Base-by-base conservation (phyloP, 768 basidiomycete species). In the Suillus tomentosus region DNA sequence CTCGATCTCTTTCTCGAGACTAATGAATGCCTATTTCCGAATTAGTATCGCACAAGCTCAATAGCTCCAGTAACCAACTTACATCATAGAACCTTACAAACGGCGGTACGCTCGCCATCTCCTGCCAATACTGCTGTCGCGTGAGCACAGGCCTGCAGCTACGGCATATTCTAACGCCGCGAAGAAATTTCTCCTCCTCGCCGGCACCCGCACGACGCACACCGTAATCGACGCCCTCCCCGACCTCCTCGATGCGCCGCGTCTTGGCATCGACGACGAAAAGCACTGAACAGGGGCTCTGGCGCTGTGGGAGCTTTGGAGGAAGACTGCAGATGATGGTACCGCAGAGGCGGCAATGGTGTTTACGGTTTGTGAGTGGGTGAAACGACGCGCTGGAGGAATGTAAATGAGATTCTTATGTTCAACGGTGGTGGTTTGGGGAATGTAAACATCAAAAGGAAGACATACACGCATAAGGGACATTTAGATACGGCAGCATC, bases 331-430 rank as follows among this genome's bases (percentile, higher is more conserved):
- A 99, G 14, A 98, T 87, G 47, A 98, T 92, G 62, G 89, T 82
- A 0, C 96, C 96, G 68, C 96, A 99, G 15, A 98, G 80, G 10
- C 96, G 88, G 73, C 96, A 99, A 72, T 99, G 96, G 69, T 99
- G 96, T 77, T 96, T 96, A 15, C 96, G 87, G 68, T 95, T 96
- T 1, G 94, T 93, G 3, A 99, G 77, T 0, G 92, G 86, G 72
- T 95, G 92, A 73, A 99, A 99, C 2, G 90, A 85, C 58, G 85
- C 82, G 68, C 86, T 87, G 63, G 6, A 53, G 39, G 47, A 19
- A 34, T 43, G 24, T n/a, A 50, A 19, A 58, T 74, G 51, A 69
- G 64, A 57, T 24, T 43, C 13, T 47, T 45, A 37, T 50, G 34
- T 53, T 9, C 19, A 34, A 14, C 37, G 48, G 53, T 51, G 56